Base-by-base conservation (phyloP, 768 basidiomycete genomes). In the Pisolithus sp. region DNA sequence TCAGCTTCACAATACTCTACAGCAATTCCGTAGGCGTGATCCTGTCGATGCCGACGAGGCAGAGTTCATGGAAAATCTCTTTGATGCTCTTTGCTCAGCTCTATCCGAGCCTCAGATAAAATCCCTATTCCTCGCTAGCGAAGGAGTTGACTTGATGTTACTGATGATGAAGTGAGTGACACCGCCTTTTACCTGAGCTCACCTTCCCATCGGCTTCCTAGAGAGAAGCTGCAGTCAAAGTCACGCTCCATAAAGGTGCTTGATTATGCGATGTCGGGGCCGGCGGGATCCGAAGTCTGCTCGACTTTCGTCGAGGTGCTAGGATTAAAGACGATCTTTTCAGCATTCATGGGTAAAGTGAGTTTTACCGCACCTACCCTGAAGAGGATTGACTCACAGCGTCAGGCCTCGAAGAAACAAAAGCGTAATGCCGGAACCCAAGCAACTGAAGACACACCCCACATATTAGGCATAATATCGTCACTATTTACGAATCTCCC, bases 61-160 rank as follows among this genome's bases (percentile, higher is more conserved):
- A 5, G 96, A 99, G 66, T 98, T 93, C 68, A 94, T 98, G 93
- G 96, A 98, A 65, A 98, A 99, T 67, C 62, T 92, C 4, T 98
- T 98, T 63, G 90, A 97, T 64, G 69, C 84, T 0, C 68, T 99
- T 21, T 98, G 96, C 64, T 94, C 93, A 0, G 78, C 85, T 0
- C 74, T 98, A 21, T 80, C 75, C 31, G 93, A 95, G 67, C 74
- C 83, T 13, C 74, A 82, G 44, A 81, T 87, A 64, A 98, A 97
- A 68, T 67, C 76, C 17, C 69, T 83, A 4, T 98, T 99, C 70
- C 71, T 93, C n/a, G 80, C 83, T 9, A 85, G 85, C 18, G 96
- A 99, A 67, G 96, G 96, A 2, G 82, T 93, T 13, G 96, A 99
- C 60, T 77, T 99, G 31, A 97, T 98, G 93, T 79, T 96, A n/a